These are phyloP conservation scores for Fusarium staphyleae DNA, from an alignment of 2,329 filamentous ascomycete genomes.

Conservation along the genomic window DNA sequence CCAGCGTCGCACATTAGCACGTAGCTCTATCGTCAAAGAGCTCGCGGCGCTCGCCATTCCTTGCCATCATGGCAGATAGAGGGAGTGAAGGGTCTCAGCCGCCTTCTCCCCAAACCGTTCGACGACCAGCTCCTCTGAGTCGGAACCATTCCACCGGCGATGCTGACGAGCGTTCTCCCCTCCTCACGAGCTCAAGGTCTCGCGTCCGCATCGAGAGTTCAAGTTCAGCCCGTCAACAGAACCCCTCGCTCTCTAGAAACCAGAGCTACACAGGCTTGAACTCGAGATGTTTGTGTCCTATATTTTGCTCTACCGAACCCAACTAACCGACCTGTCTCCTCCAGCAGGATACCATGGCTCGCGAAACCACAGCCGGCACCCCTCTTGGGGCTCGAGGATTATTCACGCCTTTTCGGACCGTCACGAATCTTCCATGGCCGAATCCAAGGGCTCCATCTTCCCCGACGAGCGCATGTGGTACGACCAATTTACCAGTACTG, in stretches of 20 bases:
- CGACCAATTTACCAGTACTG: conserved; percentile 96
- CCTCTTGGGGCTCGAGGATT: conserved; percentile 67
- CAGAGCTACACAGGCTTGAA: conserved; percentile 54
- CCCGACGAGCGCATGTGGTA: conserved; percentile 95
- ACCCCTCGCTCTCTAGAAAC: conserved; percentile 45
- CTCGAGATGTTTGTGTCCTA: neutral
- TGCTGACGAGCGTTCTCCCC: conserved; percentile 54
- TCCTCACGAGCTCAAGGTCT: conserved; percentile 51
- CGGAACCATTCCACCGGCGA: conserved; percentile 43
- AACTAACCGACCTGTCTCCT: conserved; percentile 14
- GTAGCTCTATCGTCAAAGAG: neutral
- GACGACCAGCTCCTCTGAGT: conserved; percentile 39
- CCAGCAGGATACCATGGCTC: conserved; percentile 49
- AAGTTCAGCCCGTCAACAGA: conserved; percentile 39
- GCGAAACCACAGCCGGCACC: conserved; percentile 63
- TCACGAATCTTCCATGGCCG: conserved; percentile 61
- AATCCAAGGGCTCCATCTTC: conserved; percentile 71
- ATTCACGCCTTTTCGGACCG: conserved; percentile 67
- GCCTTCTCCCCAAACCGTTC: conserved; percentile 44
- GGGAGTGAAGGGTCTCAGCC: conserved; percentile 44
- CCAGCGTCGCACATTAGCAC: neutral
- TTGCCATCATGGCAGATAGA: conserved; percentile 43
- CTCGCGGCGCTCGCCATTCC: neutral
- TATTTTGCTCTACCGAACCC: neutral
- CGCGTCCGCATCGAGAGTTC: conserved; percentile 51